These are phyloP conservation scores for Oidium heveae DNA, from an alignment of 2,329 filamentous ascomycete species.

Conservation along the genomic window DNA sequence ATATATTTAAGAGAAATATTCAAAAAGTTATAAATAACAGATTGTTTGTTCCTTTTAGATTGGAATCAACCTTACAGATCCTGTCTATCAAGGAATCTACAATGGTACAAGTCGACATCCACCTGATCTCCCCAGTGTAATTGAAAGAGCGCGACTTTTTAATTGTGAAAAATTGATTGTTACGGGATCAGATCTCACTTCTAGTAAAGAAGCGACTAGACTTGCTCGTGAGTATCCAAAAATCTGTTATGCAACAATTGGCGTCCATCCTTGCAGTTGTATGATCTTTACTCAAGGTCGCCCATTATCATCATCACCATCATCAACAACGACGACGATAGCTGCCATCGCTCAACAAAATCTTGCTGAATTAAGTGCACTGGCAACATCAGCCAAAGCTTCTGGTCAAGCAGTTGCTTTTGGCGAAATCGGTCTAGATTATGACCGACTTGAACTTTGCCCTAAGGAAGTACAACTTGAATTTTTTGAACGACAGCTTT, in stretches of 20 bases:
- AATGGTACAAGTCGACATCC: conserved; percentile 54
- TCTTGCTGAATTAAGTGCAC: conserved; percentile 31
- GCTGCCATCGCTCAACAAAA: too few relatives aligned
- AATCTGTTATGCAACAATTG: conserved; percentile 69
- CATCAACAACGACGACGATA: too few relatives aligned
- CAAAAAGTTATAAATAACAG: too few relatives aligned
- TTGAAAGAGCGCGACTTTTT: conserved; percentile 51
- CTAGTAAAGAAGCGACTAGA: conserved; percentile 48
- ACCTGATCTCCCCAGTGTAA: conserved; percentile 48
- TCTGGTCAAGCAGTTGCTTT: conserved; percentile 37
- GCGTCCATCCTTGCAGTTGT: conserved; percentile 79
- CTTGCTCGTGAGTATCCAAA: conserved; percentile 52
- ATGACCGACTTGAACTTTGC: conserved; percentile 70
- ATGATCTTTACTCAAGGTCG: conserved; percentile 43
- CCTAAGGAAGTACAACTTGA: conserved; percentile 56
- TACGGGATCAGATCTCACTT: conserved; percentile 66
- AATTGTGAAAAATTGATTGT: conserved; percentile 82
- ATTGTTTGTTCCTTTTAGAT: too few relatives aligned
- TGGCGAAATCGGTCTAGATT: conserved; percentile 90
- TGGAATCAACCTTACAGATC: conserved; percentile 88
- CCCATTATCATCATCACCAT: conserved; percentile 23
- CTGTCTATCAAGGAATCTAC: conserved; percentile 66
- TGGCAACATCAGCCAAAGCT: conserved; percentile 30
- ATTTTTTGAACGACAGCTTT: conserved; percentile 52
- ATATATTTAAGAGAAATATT: too few relatives aligned